Conservation (phyloP, 1,284 basidiomycete species). For the Sporisorium scitamineum region DNA sequence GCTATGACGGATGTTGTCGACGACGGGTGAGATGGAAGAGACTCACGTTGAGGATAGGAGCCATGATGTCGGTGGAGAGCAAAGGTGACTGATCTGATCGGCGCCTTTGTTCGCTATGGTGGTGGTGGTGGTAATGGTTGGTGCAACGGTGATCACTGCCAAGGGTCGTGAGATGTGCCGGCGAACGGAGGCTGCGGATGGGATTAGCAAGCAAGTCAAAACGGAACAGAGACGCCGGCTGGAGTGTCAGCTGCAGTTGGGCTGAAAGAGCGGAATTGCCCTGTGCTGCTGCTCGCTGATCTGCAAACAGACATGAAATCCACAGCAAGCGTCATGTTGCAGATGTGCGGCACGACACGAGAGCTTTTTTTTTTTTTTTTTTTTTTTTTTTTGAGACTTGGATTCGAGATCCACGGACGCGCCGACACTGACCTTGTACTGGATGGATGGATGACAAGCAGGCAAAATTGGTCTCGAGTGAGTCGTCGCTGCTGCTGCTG, state of each 20-base stretch:
- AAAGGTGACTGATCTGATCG: slow-evolving; percentile 3
- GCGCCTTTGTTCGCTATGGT: slow-evolving; percentile 6
- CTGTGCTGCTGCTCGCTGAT: slow-evolving; percentile 12
- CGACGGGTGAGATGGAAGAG: neutral
- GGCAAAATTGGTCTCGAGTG: neutral
- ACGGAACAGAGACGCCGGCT: slow-evolving; percentile 38
- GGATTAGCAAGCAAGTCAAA: slow-evolving; percentile 4
- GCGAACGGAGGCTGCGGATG: slow-evolving; percentile 30
- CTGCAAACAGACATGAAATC: slow-evolving; percentile 17
- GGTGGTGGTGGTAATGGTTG: slow-evolving; percentile 1
- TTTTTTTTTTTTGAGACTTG: too few relatives aligned
- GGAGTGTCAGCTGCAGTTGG: neutral
- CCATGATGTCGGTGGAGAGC: slow-evolving; percentile 40
- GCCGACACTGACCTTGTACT: slow-evolving; percentile 7
- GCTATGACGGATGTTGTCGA: neutral
- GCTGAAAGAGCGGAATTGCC: neutral
- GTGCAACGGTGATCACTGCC: neutral
- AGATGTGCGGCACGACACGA: slow-evolving; percentile 16
- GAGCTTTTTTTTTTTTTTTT: neutral
- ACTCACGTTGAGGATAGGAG: slow-evolving; percentile 65
- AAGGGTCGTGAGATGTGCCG: slow-evolving; percentile 3
- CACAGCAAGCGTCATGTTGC: slow-evolving; percentile 42
- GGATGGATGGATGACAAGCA: neutral
- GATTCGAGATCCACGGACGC: neutral
- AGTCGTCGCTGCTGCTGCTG: neutral